Evolutionary conservation across 805 yeast species (phyloP).

Genomic region (Candida loeiensis): DNA sequence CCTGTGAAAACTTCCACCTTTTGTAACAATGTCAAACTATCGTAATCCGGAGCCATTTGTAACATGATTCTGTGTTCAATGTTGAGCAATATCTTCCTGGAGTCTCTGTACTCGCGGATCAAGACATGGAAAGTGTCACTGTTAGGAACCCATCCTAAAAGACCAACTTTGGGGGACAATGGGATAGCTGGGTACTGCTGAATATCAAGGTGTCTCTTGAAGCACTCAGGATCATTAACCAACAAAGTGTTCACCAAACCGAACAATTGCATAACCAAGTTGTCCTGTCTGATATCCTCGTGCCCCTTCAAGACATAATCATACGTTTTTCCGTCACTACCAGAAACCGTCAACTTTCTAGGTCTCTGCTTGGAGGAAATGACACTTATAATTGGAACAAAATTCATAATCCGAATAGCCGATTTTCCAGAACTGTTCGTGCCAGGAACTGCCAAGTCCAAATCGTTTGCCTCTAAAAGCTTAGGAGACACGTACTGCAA

Average conservation of each 20-base stretch:
- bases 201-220: slow-evolving; percentile 90
- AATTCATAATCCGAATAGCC: slow-evolving; percentile 63
- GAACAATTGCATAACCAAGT: slow-evolving; percentile 94
- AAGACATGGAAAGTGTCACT: slow-evolving; percentile 94
- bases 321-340: slow-evolving; percentile 90
- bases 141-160: slow-evolving; percentile 96
- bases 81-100: slow-evolving; percentile 81
- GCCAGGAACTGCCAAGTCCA: slow-evolving; percentile 91
- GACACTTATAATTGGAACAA: slow-evolving; percentile 81
- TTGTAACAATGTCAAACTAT: slow-evolving; percentile 79
- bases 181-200: slow-evolving; percentile 94
- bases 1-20: slow-evolving; percentile 96
- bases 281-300: slow-evolving; percentile 97
- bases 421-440: slow-evolving; percentile 85
- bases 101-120: slow-evolving; percentile 88
- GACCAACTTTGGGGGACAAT: slow-evolving; percentile 92
- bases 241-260: slow-evolving; percentile 91
- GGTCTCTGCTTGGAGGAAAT: slow-evolving; percentile 97
- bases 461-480: slow-evolving; percentile 68
- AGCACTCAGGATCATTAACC: slow-evolving; percentile 89
- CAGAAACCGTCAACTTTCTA: slow-evolving; percentile 71
- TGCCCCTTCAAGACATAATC: slow-evolving; percentile 86
- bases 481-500: slow-evolving; percentile 93
- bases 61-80: slow-evolving; percentile 94
- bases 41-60: slow-evolving; percentile 98